Evolutionary conservation across 2,329 filamentous ascomycete genomes (phyloP).

Genomic region (Neopestalotiopsis clavispora): DNA sequence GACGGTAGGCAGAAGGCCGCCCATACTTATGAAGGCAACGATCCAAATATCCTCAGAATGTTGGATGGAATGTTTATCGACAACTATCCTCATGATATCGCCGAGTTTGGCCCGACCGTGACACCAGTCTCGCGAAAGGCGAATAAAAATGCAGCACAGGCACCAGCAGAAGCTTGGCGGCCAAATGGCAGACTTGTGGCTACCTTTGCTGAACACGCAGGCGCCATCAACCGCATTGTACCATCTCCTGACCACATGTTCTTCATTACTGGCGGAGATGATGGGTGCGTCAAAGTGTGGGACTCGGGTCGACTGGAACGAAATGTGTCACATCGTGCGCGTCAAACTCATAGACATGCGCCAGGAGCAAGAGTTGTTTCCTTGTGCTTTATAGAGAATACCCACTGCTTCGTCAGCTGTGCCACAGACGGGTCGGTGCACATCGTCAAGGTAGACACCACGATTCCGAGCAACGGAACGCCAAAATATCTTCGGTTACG

Average conservation of each 20-base stretch:
- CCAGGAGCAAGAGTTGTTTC: slow-evolving; percentile 75
- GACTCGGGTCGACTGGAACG: slow-evolving; percentile 88
- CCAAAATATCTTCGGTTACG: slow-evolving; percentile 80
- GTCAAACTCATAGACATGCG: slow-evolving; percentile 82
- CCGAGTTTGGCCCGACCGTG: slow-evolving; percentile 80
- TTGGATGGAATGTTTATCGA: slow-evolving; percentile 85
- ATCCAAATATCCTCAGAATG: slow-evolving; percentile 70
- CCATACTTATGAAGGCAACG: slow-evolving; percentile 86
- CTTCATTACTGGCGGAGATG: slow-evolving; percentile 92
- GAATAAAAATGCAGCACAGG: slow-evolving; percentile 54
- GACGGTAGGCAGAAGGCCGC: slow-evolving; percentile 61
- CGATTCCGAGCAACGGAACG: slow-evolving; percentile 46
- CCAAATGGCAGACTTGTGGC: slow-evolving; percentile 85
- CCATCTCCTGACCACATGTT: slow-evolving; percentile 91
- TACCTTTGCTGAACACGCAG: slow-evolving; percentile 86
- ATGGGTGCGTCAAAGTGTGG: slow-evolving; percentile 91
- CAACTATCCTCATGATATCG: slow-evolving; percentile 68
- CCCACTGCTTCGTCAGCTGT: slow-evolving; percentile 90
- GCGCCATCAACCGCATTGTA: slow-evolving; percentile 79
- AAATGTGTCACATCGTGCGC: slow-evolving; percentile 85
- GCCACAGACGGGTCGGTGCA: slow-evolving; percentile 90
- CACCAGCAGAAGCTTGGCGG: slow-evolving; percentile 71
- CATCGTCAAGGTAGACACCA: slow-evolving; percentile 78
- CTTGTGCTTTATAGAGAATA: slow-evolving; percentile 90
- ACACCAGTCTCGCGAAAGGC: slow-evolving; percentile 63